These are phyloP conservation scores for Cladosporium oxysporum DNA, from an alignment of 2,329 filamentous ascomycete species.

Conservation along the genomic window DNA sequence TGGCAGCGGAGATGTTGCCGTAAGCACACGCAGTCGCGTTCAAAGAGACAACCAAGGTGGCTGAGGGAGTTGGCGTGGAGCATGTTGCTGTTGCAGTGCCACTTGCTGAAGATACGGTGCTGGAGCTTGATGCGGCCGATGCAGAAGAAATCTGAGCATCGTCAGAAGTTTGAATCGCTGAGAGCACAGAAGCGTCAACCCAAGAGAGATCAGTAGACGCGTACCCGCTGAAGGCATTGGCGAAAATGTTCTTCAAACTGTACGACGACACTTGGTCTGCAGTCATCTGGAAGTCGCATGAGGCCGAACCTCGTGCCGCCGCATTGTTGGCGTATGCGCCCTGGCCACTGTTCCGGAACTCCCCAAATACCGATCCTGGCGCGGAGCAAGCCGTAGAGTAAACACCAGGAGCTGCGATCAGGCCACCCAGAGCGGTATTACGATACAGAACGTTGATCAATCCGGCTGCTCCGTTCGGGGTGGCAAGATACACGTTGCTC, in stretches of 20 bases:
- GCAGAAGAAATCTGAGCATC: constrained; percentile 26
- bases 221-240: constrained; percentile 38
- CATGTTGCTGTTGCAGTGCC: constrained; percentile 23
- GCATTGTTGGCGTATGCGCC: constrained; percentile 45
- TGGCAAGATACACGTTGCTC: constrained; percentile 46
- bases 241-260: constrained; percentile 41
- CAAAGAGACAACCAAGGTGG: constrained; percentile 38
- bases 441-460: constrained; percentile 45
- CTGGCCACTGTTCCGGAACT: constrained; percentile 45
- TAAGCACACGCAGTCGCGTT: constrained; percentile 40
- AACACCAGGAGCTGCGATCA: constrained; percentile 43
- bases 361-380: constrained; percentile 40
- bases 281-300: constrained; percentile 40
- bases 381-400: constrained; percentile 30
- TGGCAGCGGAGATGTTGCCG: constrained; percentile 45
- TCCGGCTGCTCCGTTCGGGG: constrained; percentile 43
- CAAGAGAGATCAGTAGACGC: constrained; percentile 39
- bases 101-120: constrained; percentile 22
- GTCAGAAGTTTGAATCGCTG: constrained; percentile 38
- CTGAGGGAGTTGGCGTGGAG: constrained; percentile 32
- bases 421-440: constrained; percentile 41
- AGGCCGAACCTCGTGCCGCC: constrained; percentile 32
- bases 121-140: constrained; percentile 23
- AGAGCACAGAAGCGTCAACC: constrained; percentile 42
- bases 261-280: constrained; percentile 39